Percentiles rank a stretch among this genome's conserved stretches.
Evolutionary conservation across 768 basidiomycete genomes (phyloP).

Genomic region (Phylloporus sp.): DNA sequence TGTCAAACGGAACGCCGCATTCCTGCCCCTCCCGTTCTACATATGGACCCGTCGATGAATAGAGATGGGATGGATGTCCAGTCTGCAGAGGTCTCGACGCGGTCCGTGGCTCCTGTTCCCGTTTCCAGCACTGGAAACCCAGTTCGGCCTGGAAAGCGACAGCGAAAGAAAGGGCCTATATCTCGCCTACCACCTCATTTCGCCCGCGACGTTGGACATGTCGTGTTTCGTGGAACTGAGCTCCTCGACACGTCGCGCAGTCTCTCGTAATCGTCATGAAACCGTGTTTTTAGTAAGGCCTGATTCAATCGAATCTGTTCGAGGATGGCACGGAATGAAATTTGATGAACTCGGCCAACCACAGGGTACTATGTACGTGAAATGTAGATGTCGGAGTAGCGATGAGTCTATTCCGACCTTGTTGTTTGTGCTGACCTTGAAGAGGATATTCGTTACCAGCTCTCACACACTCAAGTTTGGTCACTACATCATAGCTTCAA

Average conservation of each 20-base stretch:
- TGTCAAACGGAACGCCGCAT: conserved; percentile 62
- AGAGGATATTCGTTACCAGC: too few relatives aligned
- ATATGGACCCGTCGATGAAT: background rate
- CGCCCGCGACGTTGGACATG: conserved; percentile 59
- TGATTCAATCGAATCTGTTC: background rate
- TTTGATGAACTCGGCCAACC: background rate
- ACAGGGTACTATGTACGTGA: background rate
- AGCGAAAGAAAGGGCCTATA: conserved; percentile 17
- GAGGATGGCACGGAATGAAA: background rate
- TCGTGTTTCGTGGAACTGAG: conserved; percentile 64
- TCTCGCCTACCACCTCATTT: conserved; percentile 58
- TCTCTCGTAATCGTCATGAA: background rate
- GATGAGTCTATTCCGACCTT: too few relatives aligned
- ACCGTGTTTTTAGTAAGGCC: background rate
- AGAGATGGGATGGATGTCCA: background rate
- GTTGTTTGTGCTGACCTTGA: too few relatives aligned
- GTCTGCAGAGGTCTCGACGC: background rate
- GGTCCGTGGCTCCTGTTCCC: background rate
- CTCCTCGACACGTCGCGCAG: conserved; percentile 23
- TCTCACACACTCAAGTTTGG: too few relatives aligned
- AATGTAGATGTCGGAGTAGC: background rate
- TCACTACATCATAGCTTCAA: too few relatives aligned
- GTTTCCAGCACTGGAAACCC: background rate
- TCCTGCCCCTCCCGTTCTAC: conserved; percentile 55
- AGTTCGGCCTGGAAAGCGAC: background rate